phyloP scores from a whole-genome alignment of 2,329 filamentous ascomycete genomes.

The Teratosphaeria zuluensis region DNA sequence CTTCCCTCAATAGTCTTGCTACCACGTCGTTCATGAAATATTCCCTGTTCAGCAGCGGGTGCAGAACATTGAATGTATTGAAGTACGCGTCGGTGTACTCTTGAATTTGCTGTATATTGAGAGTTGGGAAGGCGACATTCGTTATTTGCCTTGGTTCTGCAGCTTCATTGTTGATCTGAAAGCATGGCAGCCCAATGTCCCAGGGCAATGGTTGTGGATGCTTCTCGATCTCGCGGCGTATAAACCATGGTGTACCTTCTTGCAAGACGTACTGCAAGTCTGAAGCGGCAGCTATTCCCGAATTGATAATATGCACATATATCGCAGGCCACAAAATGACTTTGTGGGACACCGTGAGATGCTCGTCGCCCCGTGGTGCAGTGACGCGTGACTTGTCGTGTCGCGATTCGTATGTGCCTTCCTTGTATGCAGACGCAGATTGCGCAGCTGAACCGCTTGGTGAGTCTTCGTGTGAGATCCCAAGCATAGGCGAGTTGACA shows the following conservation, averaged over 20 bases:
- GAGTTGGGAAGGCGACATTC: slow-evolving; percentile 22
- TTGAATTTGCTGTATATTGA: slow-evolving; percentile 43
- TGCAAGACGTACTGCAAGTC: slow-evolving; percentile 28
- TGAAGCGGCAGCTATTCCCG: slow-evolving; percentile 22
- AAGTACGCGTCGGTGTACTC: slow-evolving; percentile 47
- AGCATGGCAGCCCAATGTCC: slow-evolving; percentile 19
- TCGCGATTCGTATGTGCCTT: neutral
- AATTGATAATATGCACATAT: slow-evolving; percentile 28
- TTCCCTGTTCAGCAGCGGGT: slow-evolving; percentile 50
- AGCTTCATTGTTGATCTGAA: slow-evolving; percentile 7
- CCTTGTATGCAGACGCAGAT: neutral
- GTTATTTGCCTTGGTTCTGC: slow-evolving; percentile 8
- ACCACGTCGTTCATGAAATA: slow-evolving; percentile 43
- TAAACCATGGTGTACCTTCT: slow-evolving; percentile 31
- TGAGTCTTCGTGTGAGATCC: neutral
- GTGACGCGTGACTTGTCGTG: neutral
- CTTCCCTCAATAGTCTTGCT: slow-evolving; percentile 35
- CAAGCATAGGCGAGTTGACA: neutral
- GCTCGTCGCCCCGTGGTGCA: slow-evolving; percentile 9
- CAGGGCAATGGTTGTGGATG: slow-evolving; percentile 20
- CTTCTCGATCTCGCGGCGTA: slow-evolving; percentile 25
- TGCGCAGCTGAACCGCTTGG: neutral
- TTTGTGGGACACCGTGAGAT: slow-evolving; percentile 39
- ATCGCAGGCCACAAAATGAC: slow-evolving; percentile 40
- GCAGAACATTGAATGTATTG: slow-evolving; percentile 49